Base-by-base conservation (phyloP, 352 stramenopile species). In the Globisporangium echinulatum region DNA sequence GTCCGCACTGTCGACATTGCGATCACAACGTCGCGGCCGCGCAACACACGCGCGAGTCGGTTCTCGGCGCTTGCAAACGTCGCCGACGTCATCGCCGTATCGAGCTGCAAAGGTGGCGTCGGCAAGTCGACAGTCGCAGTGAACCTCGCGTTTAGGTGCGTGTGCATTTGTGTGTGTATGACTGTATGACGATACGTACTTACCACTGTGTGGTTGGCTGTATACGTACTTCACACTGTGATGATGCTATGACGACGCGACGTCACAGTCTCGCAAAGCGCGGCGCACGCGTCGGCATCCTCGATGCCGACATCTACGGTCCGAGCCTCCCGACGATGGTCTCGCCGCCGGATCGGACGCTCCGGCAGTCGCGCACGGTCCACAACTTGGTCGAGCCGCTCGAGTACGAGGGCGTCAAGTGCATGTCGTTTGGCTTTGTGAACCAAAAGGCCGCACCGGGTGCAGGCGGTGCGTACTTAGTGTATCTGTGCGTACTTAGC, bases 231-330 rank as follows among this genome's bases (percentile, higher is more conserved):
- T 33, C 25, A 33, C 25, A 2, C 25, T 33, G 25, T 33, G 25
- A 33, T 33, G 25, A 33, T 33, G 25, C 25, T 33, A 33, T 33
- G 25, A 3, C 25, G 25, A 33, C 25, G 1, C 25, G 25, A 33
- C 25, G 2, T 0, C 54, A 10, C 37, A 96, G 86, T 63, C 71
- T 98, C 56, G 71, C 82, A 6, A 85, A 98, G 63, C 76, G 75
- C 52, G 96, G 97, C 11, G 90, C 85, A 25, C 86, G 80, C 39
- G 97, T 99, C 2, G 98, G 97, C 14, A 98, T 99, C 63, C 85
- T 99, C 49, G 98, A 99, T 70, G 96, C 96, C 0, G 98, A 99
- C 70, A 96, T 99, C 46, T 99, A 99, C 71, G 98, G 98, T 17
- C 98, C 98, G 8, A 98, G 88, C 59, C 73, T 99, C 51, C 97